Evolutionary conservation across 139 green algal species (phyloP).

Genomic region (Chlamydomonas incerta): DNA sequence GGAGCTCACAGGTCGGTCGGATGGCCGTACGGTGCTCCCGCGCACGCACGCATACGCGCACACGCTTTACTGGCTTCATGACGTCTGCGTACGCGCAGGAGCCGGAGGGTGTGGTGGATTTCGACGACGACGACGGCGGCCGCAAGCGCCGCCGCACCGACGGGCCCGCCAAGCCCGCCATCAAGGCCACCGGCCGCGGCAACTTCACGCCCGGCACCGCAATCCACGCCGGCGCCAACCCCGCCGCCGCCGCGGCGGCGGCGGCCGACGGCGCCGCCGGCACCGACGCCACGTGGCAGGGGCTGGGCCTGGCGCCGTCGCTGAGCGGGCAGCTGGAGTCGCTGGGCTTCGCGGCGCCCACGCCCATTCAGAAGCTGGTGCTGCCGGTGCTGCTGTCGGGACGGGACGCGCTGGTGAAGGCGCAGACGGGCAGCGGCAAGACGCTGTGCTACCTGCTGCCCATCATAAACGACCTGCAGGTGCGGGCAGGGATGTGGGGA

Average conservation of each 20-base stretch:
- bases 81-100: slow-evolving; percentile 16
- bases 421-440: slow-evolving; percentile 91
- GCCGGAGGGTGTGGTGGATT: slow-evolving; percentile 30
- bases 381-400: slow-evolving; percentile 70
- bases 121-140: slow-evolving; percentile 27
- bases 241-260: neutral
- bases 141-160: slow-evolving; percentile 32
- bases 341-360: slow-evolving; percentile 78
- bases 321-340: slow-evolving; percentile 62
- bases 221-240: neutral
- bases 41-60: too few relatives aligned
- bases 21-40: too few relatives aligned
- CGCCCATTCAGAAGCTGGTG: slow-evolving; percentile 67
- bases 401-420: slow-evolving; percentile 59
- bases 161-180: neutral
- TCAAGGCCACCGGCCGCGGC: slow-evolving; percentile 14
- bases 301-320: slow-evolving; percentile 58
- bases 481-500: too few relatives aligned
- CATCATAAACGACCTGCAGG: slow-evolving; percentile 85
- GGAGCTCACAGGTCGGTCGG: too few relatives aligned
- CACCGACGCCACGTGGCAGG: slow-evolving; percentile 48
- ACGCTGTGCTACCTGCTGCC: slow-evolving; percentile 93
- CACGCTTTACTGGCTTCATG: too few relatives aligned
- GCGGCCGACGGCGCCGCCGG: neutral
- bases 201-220: slow-evolving; percentile 17